Base-by-base conservation (phyloP, 164 flowering plant genomes). In the Stephania yunnanensis region DNA sequence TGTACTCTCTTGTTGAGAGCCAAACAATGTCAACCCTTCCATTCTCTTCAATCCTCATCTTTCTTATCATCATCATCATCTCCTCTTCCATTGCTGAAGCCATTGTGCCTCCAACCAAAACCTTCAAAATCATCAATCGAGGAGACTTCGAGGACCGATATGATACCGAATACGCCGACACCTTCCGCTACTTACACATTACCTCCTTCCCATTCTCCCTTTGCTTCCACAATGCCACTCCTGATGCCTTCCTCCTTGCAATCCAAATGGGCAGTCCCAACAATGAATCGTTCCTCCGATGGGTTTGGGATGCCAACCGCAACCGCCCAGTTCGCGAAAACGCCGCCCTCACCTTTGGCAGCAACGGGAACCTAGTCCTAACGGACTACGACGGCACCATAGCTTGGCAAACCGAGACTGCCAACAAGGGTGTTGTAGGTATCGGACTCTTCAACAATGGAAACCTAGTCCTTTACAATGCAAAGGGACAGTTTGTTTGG, bases 231-330 rank as follows among this genome's bases (percentile, higher is more conserved):
- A 82, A 82, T 75, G 81, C 81, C 71, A 82, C 85, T 17, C 83
- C 83, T 0, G 29, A 79, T 55, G 81, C 82, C 45, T 82, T 45
- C 73, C 53, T 58, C 11, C 58, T 85, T 6, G 86, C 75, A 17
- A 30, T 82, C 2, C 79, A 82, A 7, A 79, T 79, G 81, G 87
- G 85, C n/a, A 5, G 7, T 8, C 30, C 2, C 13, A 53, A 70
- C 0, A 48, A 64, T 22, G 87, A 82, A 31, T 72, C 77, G 22
- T 4, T 67, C 20, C 50, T 73, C 73, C 80, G 86, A 6, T 85
- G 86, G 88, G 85, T 85, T 12, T 85, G 88, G 88, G 85, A 83
- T 0, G 86, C 84, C 30, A 82, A 83, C 67, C 82, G 86, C 7
- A 67, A 67, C 76, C 45, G 58, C 53, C 84, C 86, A 2, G 84